These are phyloP conservation scores for Prunus dulcis DNA, from an alignment of 306 rosid genomes.

Conservation along the genomic window DNA sequence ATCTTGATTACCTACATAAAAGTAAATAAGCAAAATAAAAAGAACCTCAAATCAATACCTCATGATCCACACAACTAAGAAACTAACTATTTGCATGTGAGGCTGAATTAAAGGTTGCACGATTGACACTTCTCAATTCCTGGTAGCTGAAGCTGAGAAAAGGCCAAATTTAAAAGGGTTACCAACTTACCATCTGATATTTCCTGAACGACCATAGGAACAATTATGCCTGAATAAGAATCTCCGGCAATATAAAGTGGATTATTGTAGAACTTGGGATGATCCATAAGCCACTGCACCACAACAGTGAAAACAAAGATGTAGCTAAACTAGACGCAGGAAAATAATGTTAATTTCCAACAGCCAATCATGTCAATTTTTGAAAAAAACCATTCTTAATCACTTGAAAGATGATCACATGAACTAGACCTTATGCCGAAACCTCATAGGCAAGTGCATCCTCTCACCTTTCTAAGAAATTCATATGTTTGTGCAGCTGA, in stretches of 20 bases:
- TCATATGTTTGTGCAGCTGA: constrained; percentile 23
- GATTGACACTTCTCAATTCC: no score
- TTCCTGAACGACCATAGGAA: constrained; percentile 30
- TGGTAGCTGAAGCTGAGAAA: no score
- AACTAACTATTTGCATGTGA: background rate
- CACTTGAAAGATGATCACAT: background rate
- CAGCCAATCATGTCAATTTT: no score
- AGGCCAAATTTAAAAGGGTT: background rate
- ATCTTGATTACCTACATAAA: no score
- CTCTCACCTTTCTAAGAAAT: constrained; percentile 40
- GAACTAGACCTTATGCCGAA: no score
- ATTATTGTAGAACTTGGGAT: constrained; percentile 41
- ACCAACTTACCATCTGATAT: constrained; percentile 35
- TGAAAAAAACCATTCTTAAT: background rate
- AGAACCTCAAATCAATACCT: background rate
- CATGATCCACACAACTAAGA: no score
- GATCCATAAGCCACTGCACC: constrained; percentile 49
- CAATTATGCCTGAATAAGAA: constrained; percentile 42
- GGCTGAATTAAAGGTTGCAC: background rate
- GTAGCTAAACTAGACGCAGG: background rate
- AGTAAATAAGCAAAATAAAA: no score
- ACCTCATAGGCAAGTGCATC: no score
- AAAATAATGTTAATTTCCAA: background rate
- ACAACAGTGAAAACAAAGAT: background rate
- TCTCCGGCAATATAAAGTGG: constrained; percentile 50